Evolutionary conservation across 2,329 filamentous ascomycete species (phyloP).

Genomic region (Nothopassalora personata): DNA sequence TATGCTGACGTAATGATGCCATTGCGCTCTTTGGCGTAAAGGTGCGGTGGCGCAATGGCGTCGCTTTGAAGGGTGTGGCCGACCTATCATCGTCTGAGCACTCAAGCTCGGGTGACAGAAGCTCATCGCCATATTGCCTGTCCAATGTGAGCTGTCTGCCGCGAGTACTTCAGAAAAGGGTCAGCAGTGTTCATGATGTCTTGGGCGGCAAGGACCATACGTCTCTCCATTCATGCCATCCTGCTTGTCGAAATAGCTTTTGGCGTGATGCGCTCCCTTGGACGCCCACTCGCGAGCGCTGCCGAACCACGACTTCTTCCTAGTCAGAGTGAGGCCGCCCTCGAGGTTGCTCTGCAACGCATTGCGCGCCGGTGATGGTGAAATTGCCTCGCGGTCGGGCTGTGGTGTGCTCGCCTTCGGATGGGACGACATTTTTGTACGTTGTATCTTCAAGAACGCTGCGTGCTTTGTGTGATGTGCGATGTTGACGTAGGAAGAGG

Average conservation of each 20-base stretch:
- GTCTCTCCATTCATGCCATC: neutral
- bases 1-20: constrained; percentile 17
- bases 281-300: constrained; percentile 16
- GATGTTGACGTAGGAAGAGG: neutral
- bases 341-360: constrained; percentile 16
- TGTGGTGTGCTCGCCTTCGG: constrained; percentile 1
- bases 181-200: neutral
- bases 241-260: constrained; percentile 8
- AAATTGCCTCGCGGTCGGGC: constrained; percentile 1
- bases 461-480: neutral
- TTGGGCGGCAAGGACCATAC: neutral
- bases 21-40: constrained; percentile 19
- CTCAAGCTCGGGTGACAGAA: neutral
- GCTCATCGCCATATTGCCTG: neutral
- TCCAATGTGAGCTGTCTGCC: neutral
- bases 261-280: constrained; percentile 11
- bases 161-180: neutral
- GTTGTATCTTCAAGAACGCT: neutral
- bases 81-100: neutral
- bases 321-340: constrained; percentile 15
- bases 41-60: constrained; percentile 9
- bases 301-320: constrained; percentile 22
- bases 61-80: constrained; percentile 11
- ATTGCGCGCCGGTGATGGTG: constrained; percentile 14
- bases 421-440: neutral